phyloP scores from a whole-genome alignment of 176 grass and related monocot genomes.

The Pontederia paniculata region DNA sequence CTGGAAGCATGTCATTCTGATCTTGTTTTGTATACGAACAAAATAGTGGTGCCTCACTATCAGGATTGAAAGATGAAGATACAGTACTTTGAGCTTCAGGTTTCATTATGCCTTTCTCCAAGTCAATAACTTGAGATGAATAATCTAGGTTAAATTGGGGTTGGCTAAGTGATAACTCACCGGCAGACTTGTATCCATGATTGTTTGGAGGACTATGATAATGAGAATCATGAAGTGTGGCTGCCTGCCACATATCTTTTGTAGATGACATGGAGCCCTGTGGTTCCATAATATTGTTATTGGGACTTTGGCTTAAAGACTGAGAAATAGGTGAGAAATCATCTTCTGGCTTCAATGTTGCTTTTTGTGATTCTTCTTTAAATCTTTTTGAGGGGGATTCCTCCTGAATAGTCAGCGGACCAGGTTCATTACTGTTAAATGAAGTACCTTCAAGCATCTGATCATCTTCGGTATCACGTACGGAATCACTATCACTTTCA shows the following conservation, averaged over 20 bases:
- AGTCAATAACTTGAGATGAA: constrained; percentile 20
- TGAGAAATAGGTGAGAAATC: constrained; percentile 14
- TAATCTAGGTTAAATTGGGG: constrained; percentile 20
- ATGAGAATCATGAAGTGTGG: constrained; percentile 22
- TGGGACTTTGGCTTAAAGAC: constrained; percentile 16
- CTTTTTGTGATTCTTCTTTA: background rate
- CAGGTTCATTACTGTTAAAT: constrained; percentile 18
- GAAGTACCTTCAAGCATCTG: constrained; percentile 12
- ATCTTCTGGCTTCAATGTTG: constrained; percentile 3
- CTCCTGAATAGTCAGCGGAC: constrained; percentile 2
- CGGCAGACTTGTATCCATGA: constrained; percentile 14
- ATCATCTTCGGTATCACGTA: background rate
- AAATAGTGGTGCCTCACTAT: constrained; percentile 19
- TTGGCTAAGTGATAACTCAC: constrained; percentile 21
- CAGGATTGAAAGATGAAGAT: constrained; percentile 19
- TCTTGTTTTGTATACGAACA: constrained; percentile 22
- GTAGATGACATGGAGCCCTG: constrained; percentile 14
- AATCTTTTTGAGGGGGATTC: background rate
- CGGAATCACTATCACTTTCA: constrained; percentile 2
- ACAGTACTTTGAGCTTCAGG: constrained; percentile 15
- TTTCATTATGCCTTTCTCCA: constrained; percentile 19
- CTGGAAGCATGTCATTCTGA: constrained; percentile 23
- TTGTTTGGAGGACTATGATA: constrained; percentile 16
- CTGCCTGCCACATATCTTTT: constrained; percentile 24
- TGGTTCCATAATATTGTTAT: constrained; percentile 15